phyloP scores from a whole-genome alignment of 176 grass and related monocot genomes.

The Coix lacrymajobi region DNA sequence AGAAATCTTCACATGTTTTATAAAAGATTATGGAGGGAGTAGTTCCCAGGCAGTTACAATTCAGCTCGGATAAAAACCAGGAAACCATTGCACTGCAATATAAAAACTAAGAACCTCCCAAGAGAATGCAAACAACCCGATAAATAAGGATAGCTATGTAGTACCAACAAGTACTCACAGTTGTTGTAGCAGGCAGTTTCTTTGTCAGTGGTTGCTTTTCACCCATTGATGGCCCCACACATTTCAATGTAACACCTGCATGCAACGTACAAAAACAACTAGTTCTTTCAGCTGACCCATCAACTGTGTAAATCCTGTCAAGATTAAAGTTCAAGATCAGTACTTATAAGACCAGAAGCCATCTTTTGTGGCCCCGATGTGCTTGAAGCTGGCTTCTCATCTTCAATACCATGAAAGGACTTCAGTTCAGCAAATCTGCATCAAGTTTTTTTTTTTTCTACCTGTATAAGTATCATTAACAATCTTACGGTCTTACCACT shows the following conservation, averaged over 20 bases:
- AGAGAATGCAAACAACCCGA: not conserved
- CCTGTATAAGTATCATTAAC: slow-evolving; percentile 1
- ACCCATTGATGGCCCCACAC: slow-evolving; percentile 90
- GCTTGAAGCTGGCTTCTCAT: slow-evolving; percentile 62
- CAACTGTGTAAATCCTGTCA: not conserved
- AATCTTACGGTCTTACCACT: not conserved
- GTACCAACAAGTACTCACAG: slow-evolving; percentile 39
- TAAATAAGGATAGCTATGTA: not conserved
- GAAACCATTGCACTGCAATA: not conserved
- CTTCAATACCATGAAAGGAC: slow-evolving; percentile 75
- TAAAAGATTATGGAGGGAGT: too few species aligned
- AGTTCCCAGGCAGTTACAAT: too few species aligned
- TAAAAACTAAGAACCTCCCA: not conserved
- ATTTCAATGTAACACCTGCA: slow-evolving; percentile 84
- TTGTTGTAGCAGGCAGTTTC: slow-evolving; percentile 73
- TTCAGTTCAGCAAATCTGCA: slow-evolving; percentile 82
- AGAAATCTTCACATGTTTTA: too few species aligned
- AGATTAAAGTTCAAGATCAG: slow-evolving; percentile 2
- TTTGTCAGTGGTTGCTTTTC: slow-evolving; percentile 82
- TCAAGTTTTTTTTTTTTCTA: not conserved
- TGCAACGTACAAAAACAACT: not conserved
- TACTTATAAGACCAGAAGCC: slow-evolving; percentile 84
- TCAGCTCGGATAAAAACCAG: not conserved
- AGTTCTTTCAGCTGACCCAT: not conserved
- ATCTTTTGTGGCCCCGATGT: slow-evolving; percentile 71